Percentiles rank a stretch among this genome's conserved stretches.
These are phyloP conservation scores for Cnidoscolus chayamansa DNA, from an alignment of 441 rosid genomes.

Conservation along the genomic window DNA sequence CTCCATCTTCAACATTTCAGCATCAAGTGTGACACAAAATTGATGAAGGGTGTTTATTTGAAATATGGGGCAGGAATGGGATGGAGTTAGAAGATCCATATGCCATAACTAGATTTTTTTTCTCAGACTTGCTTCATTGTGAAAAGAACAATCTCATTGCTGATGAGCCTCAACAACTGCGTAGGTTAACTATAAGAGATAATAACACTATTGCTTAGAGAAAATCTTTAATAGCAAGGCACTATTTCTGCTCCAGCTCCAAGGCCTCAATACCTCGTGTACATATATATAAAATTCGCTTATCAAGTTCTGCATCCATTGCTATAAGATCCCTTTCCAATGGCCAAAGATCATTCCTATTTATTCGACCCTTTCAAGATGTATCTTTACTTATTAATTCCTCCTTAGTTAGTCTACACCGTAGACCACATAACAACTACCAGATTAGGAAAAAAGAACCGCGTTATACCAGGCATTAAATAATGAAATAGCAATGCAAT, in stretches of 20 bases:
- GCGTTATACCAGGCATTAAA: constrained; percentile 3
- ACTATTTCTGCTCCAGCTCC: background rate
- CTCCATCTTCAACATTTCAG: background rate
- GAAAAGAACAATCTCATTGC: background rate
- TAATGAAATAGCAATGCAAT: background rate
- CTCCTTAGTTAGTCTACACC: background rate
- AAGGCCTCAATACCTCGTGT: background rate
- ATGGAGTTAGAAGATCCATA: background rate
- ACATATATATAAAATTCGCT: background rate
- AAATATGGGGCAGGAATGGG: background rate
- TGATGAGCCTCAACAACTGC: background rate
- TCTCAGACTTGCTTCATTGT: background rate
- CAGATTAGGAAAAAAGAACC: background rate
- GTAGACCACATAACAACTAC: background rate
- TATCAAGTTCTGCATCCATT: background rate
- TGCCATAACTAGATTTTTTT: background rate
- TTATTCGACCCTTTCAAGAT: background rate
- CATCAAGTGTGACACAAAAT: background rate
- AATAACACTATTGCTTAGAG: no score
- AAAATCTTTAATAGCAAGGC: background rate
- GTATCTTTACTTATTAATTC: background rate
- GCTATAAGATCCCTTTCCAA: background rate
- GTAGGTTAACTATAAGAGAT: background rate
- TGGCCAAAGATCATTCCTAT: background rate
- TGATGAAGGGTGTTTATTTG: no score